Evolutionary conservation across 305 asterid species (phyloP).

Genomic region (Fraxinus albicans): DNA sequence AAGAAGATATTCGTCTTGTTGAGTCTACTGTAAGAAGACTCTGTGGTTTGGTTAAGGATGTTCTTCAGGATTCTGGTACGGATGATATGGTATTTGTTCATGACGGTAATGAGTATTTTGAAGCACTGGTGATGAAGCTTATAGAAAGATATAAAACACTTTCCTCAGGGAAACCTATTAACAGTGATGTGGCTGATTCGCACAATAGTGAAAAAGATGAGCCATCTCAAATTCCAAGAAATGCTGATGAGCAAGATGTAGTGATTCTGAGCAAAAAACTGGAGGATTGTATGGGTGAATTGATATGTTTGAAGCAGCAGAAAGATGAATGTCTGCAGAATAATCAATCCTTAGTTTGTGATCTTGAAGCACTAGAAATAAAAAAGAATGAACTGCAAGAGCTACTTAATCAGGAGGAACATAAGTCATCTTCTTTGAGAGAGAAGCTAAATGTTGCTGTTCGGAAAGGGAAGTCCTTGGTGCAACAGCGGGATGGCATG

Average conservation of each 20-base stretch:
- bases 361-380: slow-evolving; percentile 55
- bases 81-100: slow-evolving; percentile 46
- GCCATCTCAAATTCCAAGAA: slow-evolving; percentile 37
- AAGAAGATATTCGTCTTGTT: slow-evolving; percentile 51
- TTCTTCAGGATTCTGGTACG: slow-evolving; percentile 53
- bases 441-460: slow-evolving; percentile 93
- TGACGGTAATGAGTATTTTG: slow-evolving; percentile 52
- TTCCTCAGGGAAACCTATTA: slow-evolving; percentile 35
- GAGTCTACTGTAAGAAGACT: slow-evolving; percentile 58
- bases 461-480: slow-evolving; percentile 90
- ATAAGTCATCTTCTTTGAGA: slow-evolving; percentile 72
- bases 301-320: slow-evolving; percentile 68
- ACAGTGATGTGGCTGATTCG: slow-evolving; percentile 40
- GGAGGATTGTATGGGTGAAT: slow-evolving; percentile 56
- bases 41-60: slow-evolving; percentile 44
- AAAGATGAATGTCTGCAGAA: slow-evolving; percentile 43
- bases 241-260: slow-evolving; percentile 43
- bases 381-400: slow-evolving; percentile 65
- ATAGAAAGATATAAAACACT: slow-evolving; percentile 55
- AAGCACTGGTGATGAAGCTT: slow-evolving; percentile 59
- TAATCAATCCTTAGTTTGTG: slow-evolving; percentile 56
- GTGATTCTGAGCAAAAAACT: slow-evolving; percentile 47
- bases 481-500: slow-evolving; percentile 87
- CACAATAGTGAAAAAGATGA: slow-evolving; percentile 37
- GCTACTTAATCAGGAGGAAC: slow-evolving; percentile 77